Evolutionary conservation across 2,329 filamentous ascomycete species (phyloP), one percentile per base, ranked within the genome.

Genomic region (Simplicillium aogashimaense): DNA sequence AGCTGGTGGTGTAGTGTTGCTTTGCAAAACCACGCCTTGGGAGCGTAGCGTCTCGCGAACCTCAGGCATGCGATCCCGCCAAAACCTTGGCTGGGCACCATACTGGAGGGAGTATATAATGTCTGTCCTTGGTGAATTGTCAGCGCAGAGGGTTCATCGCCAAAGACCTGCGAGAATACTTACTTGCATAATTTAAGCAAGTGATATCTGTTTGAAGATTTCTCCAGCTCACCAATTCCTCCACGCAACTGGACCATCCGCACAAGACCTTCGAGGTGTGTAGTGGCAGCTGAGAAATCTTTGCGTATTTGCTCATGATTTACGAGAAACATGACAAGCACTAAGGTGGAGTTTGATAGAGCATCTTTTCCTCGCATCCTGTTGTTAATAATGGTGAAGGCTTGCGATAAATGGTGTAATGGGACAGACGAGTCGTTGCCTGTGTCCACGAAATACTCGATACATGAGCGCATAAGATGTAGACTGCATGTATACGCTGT

Each of bases 151-250:
- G 15, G 4, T 32, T 13, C 11, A 15, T 12, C 30, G 15, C 13
- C 6, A 12, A 32, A 12, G 30, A 12, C 20, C 20, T 9, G 20
- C 9, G 20, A 25, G 6, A 32, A 39, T 17, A 40, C 48, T 29
- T 47, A 52, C 50, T 52, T 53, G 47, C 50, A 51, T 9, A 53
- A 41, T 36, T 54, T 54, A 29, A 53, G 28, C 4, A 51, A 33
- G 4, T 53, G 44, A 2, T 39, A 15, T 7, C 15, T 29, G 18
- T 47, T 9, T 5, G 20, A 25, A 25, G 20, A 47, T 8, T 35
- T 29, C 15, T 51, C 38, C 16, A 64, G 13, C 7, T 44, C 16
- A 2, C 28, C 11, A 7, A 53, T 41, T 2, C 45, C 41, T 3
- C 50, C 50, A 7, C 45, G 43, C n/a, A 48, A 43, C 16, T 45